Conservation (phyloP, 495 filamentous ascomycete species). For the Alectoria sarmentosa region DNA sequence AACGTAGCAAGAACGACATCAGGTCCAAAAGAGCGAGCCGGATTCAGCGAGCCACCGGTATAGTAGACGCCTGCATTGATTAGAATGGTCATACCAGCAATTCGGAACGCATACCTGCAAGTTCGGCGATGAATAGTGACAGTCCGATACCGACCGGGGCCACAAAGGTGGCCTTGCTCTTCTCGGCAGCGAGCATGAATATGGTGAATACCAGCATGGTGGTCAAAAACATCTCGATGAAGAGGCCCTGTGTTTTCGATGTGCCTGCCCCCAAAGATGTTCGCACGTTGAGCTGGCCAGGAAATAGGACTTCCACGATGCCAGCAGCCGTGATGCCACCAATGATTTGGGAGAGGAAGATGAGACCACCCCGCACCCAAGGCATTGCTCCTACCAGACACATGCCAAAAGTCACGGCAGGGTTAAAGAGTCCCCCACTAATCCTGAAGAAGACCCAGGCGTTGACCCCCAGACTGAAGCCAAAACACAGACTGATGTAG, state of each 20-base stretch:
- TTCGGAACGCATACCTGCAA: conserved; percentile 45
- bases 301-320: conserved; percentile 55
- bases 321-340: conserved; percentile 54
- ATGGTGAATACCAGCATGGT: conserved; percentile 70
- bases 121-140: conserved; percentile 60
- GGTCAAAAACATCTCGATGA: conserved; percentile 79
- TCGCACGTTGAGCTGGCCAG: conserved; percentile 51
- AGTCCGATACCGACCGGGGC: conserved; percentile 75
- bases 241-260: conserved; percentile 56
- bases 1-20: conserved; percentile 59
- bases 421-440: conserved; percentile 76
- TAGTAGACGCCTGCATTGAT: conserved; percentile 51
- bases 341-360: conserved; percentile 50
- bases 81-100: background rate
- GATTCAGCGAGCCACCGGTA: conserved; percentile 68
- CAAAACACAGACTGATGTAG: conserved; percentile 67
- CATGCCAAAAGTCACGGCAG: conserved; percentile 58
- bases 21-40: conserved; percentile 66
- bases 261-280: conserved; percentile 53
- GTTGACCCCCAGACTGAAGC: conserved; percentile 69
- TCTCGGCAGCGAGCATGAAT: conserved; percentile 78
- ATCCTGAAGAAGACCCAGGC: conserved; percentile 83
- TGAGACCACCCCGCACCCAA: conserved; percentile 40
- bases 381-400: conserved; percentile 50
- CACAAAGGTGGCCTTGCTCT: conserved; percentile 70